These are phyloP conservation scores for Verticillium albo-atrum DNA, from an alignment of 2,329 filamentous ascomycete genomes.

Conservation along the genomic window DNA sequence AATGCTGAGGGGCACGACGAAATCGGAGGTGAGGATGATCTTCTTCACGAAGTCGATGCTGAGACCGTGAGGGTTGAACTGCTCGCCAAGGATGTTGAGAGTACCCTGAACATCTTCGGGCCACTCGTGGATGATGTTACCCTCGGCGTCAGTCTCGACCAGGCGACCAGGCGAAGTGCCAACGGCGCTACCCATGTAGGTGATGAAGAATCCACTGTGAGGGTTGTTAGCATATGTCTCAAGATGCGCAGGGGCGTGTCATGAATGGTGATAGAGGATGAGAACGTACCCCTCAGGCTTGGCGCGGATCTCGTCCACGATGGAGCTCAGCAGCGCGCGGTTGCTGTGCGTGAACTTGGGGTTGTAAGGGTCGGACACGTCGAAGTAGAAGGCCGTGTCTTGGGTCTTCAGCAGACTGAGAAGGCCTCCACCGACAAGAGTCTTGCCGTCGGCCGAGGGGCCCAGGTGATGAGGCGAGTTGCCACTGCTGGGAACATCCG, in stretches of 20 bases:
- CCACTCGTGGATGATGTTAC: conserved; percentile 59
- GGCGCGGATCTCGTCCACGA: conserved; percentile 58
- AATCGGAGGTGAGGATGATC: conserved; percentile 58
- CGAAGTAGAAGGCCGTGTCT: conserved; percentile 60
- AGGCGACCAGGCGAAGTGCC: conserved; percentile 56
- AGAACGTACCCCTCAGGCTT: conserved; percentile 48
- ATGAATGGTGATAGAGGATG: neutral
- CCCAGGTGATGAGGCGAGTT: conserved; percentile 59
- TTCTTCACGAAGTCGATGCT: conserved; percentile 52
- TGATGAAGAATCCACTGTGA: conserved; percentile 49
- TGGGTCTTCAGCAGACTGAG: conserved; percentile 56
- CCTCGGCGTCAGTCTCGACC: conserved; percentile 54
- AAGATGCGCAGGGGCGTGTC: too few species aligned
- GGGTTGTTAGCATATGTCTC: conserved; percentile 10
- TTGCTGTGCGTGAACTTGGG: conserved; percentile 57
- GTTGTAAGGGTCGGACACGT: conserved; percentile 52
- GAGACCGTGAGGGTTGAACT: conserved; percentile 59
- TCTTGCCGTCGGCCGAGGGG: conserved; percentile 50
- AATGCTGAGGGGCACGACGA: conserved; percentile 56
- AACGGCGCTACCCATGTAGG: conserved; percentile 56
- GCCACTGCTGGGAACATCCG: conserved; percentile 54
- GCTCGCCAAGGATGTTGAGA: conserved; percentile 53
- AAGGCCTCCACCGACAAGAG: conserved; percentile 51
- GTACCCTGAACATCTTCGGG: conserved; percentile 50
- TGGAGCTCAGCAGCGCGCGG: conserved; percentile 53